phyloP scores from a whole-genome alignment of 352 stramenopile species.

The Phytophthora foliorum region DNA sequence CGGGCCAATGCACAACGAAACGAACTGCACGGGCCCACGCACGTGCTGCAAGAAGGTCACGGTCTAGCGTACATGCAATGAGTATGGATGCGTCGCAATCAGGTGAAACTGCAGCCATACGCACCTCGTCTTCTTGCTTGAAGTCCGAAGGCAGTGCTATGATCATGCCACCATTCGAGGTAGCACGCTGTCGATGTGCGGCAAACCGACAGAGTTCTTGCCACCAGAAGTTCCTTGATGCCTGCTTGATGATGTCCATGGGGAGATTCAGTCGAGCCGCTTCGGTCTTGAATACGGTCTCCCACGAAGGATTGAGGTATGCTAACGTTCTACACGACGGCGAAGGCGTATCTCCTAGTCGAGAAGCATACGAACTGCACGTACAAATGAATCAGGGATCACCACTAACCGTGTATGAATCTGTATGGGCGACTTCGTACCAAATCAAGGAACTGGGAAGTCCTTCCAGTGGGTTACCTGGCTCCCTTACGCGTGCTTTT shows the following conservation, averaged over 20 bases:
- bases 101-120: neutral
- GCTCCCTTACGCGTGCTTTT: slow-evolving; percentile 15
- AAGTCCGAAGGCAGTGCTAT: slow-evolving; percentile 28
- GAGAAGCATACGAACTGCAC: slow-evolving; percentile 43
- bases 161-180: neutral
- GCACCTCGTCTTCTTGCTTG: slow-evolving; percentile 57
- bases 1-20: slow-evolving; percentile 37
- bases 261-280: slow-evolving; percentile 12
- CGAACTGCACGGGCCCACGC: slow-evolving; percentile 41
- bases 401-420: neutral
- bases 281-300: slow-evolving; percentile 14
- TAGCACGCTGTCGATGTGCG: slow-evolving; percentile 25
- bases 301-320: slow-evolving; percentile 44
- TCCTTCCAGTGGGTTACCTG: slow-evolving; percentile 4
- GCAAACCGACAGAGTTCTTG: slow-evolving; percentile 43
- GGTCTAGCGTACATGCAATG: slow-evolving; percentile 1
- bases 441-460: slow-evolving; percentile 37
- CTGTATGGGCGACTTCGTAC: slow-evolving; percentile 16
- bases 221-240: slow-evolving; percentile 34
- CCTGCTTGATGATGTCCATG: slow-evolving; percentile 3
- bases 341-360: slow-evolving; percentile 33
- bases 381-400: slow-evolving; percentile 2
- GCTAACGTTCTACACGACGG: slow-evolving; percentile 46
- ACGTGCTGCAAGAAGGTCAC: slow-evolving; percentile 53
- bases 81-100: neutral